phyloP scores from a whole-genome alignment of 2,329 filamentous ascomycete species.

The Stagonosporopsis vannaccii region DNA sequence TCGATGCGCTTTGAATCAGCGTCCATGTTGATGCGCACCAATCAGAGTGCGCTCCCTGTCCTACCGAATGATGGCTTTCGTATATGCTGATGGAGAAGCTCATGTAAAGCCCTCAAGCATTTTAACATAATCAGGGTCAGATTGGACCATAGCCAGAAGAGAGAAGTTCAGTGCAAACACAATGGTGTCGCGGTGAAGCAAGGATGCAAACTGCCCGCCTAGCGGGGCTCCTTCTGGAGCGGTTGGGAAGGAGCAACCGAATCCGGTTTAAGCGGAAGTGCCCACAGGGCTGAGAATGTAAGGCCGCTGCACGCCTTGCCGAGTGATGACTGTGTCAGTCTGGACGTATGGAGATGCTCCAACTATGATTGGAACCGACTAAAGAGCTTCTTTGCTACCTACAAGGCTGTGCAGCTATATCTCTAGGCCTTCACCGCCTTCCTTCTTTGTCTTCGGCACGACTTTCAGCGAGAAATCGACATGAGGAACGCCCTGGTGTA shows the following conservation, averaged over 20 bases:
- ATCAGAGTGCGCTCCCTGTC: background rate
- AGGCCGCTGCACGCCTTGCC: background rate
- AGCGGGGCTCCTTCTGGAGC: conserved; percentile 2
- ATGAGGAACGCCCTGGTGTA: conserved; percentile 93
- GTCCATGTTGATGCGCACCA: conserved; percentile 29
- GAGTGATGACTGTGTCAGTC: background rate
- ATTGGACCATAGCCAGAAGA: too few species aligned
- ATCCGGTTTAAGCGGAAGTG: background rate
- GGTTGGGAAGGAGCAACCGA: background rate
- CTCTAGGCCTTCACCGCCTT: conserved; percentile 23
- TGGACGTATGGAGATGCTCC: background rate
- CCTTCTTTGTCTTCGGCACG: conserved; percentile 52
- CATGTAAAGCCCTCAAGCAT: background rate
- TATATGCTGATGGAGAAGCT: background rate
- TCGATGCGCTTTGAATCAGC: conserved; percentile 31
- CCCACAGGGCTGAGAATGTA: background rate
- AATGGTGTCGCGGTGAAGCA: background rate
- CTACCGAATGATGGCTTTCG: background rate
- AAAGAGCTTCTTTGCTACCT: background rate
- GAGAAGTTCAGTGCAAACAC: background rate
- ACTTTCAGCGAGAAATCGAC: conserved; percentile 98
- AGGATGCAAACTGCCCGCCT: background rate
- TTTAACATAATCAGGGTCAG: background rate
- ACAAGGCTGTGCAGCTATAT: conserved; percentile 1
- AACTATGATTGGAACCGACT: background rate